Percentiles rank a stretch among this genome's conserved stretches.
These are phyloP conservation scores for Graphiopsis chlorocephala DNA, from an alignment of 2,329 filamentous ascomycete species.

Conservation along the genomic window DNA sequence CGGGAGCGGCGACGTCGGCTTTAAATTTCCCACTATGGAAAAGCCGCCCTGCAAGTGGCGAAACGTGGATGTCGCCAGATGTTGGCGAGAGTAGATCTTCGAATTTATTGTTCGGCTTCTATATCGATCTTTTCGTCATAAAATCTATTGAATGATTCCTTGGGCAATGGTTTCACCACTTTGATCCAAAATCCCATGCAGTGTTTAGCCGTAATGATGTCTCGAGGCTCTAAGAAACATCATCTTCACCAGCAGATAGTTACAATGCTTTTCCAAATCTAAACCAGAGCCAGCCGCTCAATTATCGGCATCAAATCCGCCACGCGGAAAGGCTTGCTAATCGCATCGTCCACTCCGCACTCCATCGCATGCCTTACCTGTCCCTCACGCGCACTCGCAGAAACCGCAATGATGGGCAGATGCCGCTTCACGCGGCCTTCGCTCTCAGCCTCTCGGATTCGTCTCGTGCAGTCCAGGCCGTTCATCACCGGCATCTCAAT, in stretches of 20 bases:
- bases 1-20: not conserved
- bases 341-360: conserved; percentile 28
- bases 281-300: conserved; percentile 38
- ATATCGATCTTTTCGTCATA: too few species aligned
- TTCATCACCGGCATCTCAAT: conserved; percentile 35
- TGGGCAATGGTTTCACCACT: too few species aligned
- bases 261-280: not conserved
- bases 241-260: not conserved
- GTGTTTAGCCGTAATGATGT: too few species aligned
- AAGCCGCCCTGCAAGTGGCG: not conserved
- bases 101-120: too few species aligned
- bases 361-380: conserved; percentile 26
- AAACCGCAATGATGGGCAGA: conserved; percentile 29
- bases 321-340: conserved; percentile 39
- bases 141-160: too few species aligned
- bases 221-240: not conserved
- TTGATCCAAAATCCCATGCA: too few species aligned
- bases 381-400: conserved; percentile 31
- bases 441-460: conserved; percentile 29
- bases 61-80: too few species aligned
- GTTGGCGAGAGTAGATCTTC: too few species aligned
- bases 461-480: conserved; percentile 26
- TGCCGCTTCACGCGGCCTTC: conserved; percentile 2
- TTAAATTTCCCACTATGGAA: not conserved
- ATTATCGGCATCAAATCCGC: conserved; percentile 50